Evolutionary conservation across 352 stramenopile genomes (phyloP).

Genomic region (Phytophthora macrochlamydospora): DNA sequence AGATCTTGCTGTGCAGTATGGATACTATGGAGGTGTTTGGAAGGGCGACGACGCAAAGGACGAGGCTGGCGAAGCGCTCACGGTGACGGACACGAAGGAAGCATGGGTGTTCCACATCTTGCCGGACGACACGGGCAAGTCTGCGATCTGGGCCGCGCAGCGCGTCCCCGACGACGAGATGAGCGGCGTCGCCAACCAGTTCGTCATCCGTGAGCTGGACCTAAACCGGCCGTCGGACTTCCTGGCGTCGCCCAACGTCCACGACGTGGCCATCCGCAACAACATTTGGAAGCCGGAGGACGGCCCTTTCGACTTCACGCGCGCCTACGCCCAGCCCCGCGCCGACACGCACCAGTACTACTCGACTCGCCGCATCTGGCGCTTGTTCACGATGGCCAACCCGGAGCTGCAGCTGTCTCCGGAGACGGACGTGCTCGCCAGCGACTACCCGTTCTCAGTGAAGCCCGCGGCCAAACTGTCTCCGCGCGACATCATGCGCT

Average conservation of each 20-base stretch:
- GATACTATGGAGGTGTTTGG: conserved; percentile 93
- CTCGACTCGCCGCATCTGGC: conserved; percentile 91
- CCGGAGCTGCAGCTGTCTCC: conserved; percentile 73
- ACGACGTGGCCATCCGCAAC: conserved; percentile 86
- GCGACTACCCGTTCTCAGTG: conserved; percentile 90
- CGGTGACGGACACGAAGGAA: conserved; percentile 90
- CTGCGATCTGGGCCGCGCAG: conserved; percentile 94
- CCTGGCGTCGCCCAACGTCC: conserved; percentile 89
- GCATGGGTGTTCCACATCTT: conserved; percentile 97
- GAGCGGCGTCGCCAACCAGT: conserved; percentile 92
- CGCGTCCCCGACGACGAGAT: conserved; percentile 89
- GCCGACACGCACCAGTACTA: conserved; percentile 75
- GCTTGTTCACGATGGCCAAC: conserved; percentile 84
- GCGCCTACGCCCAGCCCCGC: conserved; percentile 78
- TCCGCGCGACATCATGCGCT: conserved; percentile 88
- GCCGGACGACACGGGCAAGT: conserved; percentile 91
- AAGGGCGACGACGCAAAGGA: conserved; percentile 61
- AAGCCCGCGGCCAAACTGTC: conserved; percentile 57
- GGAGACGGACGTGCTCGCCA: conserved; percentile 72
- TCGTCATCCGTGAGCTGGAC: conserved; percentile 92
- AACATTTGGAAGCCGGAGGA: conserved; percentile 71
- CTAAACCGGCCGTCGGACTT: conserved; percentile 81
- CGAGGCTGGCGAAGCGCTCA: conserved; percentile 91
- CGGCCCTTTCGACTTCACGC: conserved; percentile 89
- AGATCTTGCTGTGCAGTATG: conserved; percentile 90